A percentile compares a stretch with the other conserved stretches of the same genome.
These are phyloP conservation scores for Phytopythium aichiense DNA, from an alignment of 352 stramenopile genomes.

Conservation along the genomic window DNA sequence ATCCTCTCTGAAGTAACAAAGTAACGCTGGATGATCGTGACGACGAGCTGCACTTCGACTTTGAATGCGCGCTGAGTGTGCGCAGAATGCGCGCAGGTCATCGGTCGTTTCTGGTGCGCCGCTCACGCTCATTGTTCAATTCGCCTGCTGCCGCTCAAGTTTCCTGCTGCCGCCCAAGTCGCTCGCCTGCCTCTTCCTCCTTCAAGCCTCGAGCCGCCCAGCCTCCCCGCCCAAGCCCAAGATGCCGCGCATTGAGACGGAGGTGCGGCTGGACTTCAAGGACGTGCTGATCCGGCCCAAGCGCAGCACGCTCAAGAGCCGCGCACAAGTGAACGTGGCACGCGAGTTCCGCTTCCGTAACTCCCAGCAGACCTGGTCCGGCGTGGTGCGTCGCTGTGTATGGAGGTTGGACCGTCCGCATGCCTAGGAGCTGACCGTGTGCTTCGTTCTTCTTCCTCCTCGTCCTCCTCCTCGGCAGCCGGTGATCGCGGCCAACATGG, in stretches of 20 bases:
- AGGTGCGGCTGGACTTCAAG: constrained; percentile 92
- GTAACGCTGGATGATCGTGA: too few relatives aligned
- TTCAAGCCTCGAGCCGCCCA: not conserved
- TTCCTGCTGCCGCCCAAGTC: constrained; percentile 18
- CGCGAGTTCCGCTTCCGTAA: constrained; percentile 74
- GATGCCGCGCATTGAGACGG: constrained; percentile 89
- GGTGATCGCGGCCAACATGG: constrained; percentile 91
- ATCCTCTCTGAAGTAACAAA: too few relatives aligned
- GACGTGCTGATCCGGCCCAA: constrained; percentile 94
- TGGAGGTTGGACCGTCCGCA: too few relatives aligned
- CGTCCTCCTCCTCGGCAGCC: constrained; percentile 25
- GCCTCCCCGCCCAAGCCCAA: constrained; percentile 1
- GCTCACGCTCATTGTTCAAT: constrained; percentile 23
- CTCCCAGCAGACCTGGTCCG: constrained; percentile 69
- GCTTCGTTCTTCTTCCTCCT: not conserved
- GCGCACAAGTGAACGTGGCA: constrained; percentile 75
- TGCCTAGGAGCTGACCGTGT: constrained; percentile 2
- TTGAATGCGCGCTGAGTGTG: constrained; percentile 2
- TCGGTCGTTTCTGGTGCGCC: not conserved
- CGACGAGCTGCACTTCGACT: not conserved
- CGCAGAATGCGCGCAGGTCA: constrained; percentile 1
- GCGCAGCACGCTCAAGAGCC: constrained; percentile 88
- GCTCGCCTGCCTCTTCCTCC: constrained; percentile 1
- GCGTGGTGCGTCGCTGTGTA: constrained; percentile 41
- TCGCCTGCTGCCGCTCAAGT: constrained; percentile 30